Evolutionary conservation across 805 yeast species (phyloP).

Genomic region (Suhomyces sp.): DNA sequence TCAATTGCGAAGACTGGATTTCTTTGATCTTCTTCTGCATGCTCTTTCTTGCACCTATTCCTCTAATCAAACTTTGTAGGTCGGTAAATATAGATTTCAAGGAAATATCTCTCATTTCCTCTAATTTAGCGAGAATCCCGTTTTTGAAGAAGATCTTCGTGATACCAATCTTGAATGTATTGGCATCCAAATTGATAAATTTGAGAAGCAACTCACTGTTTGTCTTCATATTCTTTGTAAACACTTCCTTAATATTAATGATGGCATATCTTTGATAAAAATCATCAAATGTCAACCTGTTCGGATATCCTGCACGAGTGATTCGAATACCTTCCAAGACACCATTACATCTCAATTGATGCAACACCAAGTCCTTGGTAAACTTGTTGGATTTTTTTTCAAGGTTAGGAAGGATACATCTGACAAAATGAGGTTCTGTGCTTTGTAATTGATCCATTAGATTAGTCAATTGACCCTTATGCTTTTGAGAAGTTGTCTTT

Average conservation of each 20-base stretch:
- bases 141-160: slow-evolving; percentile 74
- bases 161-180: slow-evolving; percentile 64
- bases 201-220: slow-evolving; percentile 68
- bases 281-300: slow-evolving; percentile 79
- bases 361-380: slow-evolving; percentile 74
- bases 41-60: slow-evolving; percentile 53
- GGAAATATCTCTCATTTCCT: slow-evolving; percentile 68
- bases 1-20: slow-evolving; percentile 66
- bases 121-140: slow-evolving; percentile 77
- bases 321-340: slow-evolving; percentile 97
- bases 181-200: slow-evolving; percentile 57
- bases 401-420: slow-evolving; percentile 91
- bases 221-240: slow-evolving; percentile 53
- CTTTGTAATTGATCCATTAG: slow-evolving; percentile 70
- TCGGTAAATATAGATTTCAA: slow-evolving; percentile 53
- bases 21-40: slow-evolving; percentile 52
- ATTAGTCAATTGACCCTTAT: slow-evolving; percentile 75
- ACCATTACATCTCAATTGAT: slow-evolving; percentile 94
- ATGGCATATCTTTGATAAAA: slow-evolving; percentile 75
- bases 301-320: slow-evolving; percentile 96
- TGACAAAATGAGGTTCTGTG: slow-evolving; percentile 94
- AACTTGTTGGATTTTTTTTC: slow-evolving; percentile 68
- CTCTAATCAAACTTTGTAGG: slow-evolving; percentile 68
- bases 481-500: slow-evolving; percentile 80
- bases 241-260: slow-evolving; percentile 51